Conservation (phyloP, 441 rosid genomes). For the Heliophila coronopifolia region DNA sequence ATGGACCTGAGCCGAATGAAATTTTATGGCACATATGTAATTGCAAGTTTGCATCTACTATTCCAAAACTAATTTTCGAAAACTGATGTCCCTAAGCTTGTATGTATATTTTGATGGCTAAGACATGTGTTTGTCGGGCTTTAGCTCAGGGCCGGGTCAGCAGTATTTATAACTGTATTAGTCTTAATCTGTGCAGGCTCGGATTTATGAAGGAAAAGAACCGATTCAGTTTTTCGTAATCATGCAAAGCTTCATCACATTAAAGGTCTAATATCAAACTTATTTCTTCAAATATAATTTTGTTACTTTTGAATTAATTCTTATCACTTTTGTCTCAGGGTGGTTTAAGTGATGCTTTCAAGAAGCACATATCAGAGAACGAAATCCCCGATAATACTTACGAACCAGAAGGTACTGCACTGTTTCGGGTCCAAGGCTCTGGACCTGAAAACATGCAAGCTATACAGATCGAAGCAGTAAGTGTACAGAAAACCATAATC, state of each 20-base stretch:
- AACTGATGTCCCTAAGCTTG: too few relatives aligned
- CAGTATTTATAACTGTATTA: constrained; percentile 11
- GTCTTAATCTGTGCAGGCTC: constrained; percentile 47
- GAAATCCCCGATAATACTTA: constrained; percentile 74
- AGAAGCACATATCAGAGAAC: constrained; percentile 61
- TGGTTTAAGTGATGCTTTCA: constrained; percentile 77
- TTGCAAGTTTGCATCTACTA: too few relatives aligned
- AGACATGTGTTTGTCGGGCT: too few relatives aligned
- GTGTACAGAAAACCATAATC: constrained; percentile 19
- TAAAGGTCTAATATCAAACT: constrained; percentile 52
- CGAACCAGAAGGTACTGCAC: constrained; percentile 59
- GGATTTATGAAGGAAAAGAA: constrained; percentile 79
- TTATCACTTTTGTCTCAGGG: constrained; percentile 45
- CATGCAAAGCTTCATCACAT: constrained; percentile 82
- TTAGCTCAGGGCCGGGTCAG: too few relatives aligned
- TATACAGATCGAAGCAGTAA: constrained; percentile 90
- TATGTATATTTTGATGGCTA: too few relatives aligned
- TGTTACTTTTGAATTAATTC: not conserved
- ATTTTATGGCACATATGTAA: too few relatives aligned
- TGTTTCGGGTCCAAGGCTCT: constrained; percentile 85
- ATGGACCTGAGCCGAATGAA: too few relatives aligned
- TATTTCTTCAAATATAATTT: not conserved
- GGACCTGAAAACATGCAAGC: constrained; percentile 99
- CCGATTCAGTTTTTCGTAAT: constrained; percentile 87
- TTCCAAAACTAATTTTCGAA: too few relatives aligned